These are phyloP conservation scores for Yamadazyma siamensis DNA, from an alignment of 1,139 yeast genomes.

Conservation along the genomic window DNA sequence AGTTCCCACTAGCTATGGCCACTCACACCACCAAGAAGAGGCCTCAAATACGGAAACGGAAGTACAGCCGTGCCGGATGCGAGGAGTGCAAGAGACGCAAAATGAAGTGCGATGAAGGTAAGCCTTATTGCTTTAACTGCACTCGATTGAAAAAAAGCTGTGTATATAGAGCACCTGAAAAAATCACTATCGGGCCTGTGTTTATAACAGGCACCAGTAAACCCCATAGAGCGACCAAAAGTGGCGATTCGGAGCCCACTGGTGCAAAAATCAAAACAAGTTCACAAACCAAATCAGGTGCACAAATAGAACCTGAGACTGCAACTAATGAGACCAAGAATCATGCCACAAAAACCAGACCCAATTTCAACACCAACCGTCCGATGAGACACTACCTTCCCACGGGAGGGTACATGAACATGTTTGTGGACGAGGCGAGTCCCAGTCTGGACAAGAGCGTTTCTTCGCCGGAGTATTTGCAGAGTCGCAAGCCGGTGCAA, in stretches of 20 bases:
- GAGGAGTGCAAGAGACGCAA: slow-evolving; percentile 60
- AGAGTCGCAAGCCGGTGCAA: too few species aligned
- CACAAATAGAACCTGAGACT: too few species aligned
- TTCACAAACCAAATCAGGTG: too few species aligned
- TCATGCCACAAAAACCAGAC: background rate
- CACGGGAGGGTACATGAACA: slow-evolving; percentile 12
- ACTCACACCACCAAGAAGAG: too few species aligned
- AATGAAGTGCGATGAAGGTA: slow-evolving; percentile 46
- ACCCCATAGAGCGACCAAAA: too few species aligned
- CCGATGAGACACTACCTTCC: slow-evolving; percentile 10
- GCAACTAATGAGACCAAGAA: too few species aligned
- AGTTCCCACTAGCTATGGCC: background rate
- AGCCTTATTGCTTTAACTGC: slow-evolving; percentile 40
- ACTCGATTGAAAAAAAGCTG: slow-evolving; percentile 47
- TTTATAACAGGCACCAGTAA: too few species aligned
- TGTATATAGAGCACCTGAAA: slow-evolving; percentile 24
- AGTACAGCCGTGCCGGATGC: slow-evolving; percentile 61
- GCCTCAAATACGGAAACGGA: slow-evolving; percentile 33
- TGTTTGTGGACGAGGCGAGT: slow-evolving; percentile 5
- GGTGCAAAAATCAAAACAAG: too few species aligned
- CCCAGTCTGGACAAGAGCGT: background rate
- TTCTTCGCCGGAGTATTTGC: background rate
- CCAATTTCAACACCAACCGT: background rate
- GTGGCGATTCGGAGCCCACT: too few species aligned
- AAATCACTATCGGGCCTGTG: background rate